Evolutionary conservation across 495 filamentous ascomycete genomes (phyloP), one percentile per base, ranked within the genome.

Genomic region (Talaromyces stipitatus): DNA sequence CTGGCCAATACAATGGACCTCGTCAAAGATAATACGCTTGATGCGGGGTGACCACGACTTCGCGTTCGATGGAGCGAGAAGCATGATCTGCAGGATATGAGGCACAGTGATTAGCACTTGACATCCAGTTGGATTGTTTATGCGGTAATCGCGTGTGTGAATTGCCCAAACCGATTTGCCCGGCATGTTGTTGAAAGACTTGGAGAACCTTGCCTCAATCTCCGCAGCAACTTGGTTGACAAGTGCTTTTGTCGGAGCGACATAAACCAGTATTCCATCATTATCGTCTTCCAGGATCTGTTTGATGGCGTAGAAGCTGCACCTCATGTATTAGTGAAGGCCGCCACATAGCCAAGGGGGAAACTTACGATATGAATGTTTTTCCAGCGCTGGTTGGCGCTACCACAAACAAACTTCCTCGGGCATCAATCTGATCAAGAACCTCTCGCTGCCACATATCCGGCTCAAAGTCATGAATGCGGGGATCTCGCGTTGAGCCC

Each of bases 141-240:
- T 81, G 2, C 85, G 75, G 57, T 83, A 80, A 61, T 91, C 88
- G 30, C 87, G 68, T 0, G 88, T 91, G 62, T 91, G 85, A 36
- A 92, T 89, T 2, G 85, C 85, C 88, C 88, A 92, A 2, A 91
- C 82, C 0, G 83, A 84, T 61, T 82, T 82, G n/a, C n/a, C n/a
- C n/a, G n/a, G n/a, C n/a, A n/a, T 2, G 82, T 86, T 9, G 71
- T 66, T 11, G 78, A 71, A 82, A 0, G 65, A 72, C 62, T 91
- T 92, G 2, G 75, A 78, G 64, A 90, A 92, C 26, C 86, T 75
- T 9, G 80, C 82, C 63, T 80, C 72, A 6, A 91, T 70, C 66
- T 91, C 88, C 6, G 88, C 88, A 0, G 86, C 88, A 59, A 92
- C 90, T 62, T 91, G 88, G 65, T 91, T 92, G 56, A 92, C 87